Evolutionary conservation across 371 early-diverging fungal species (phyloP).

Genomic region (Circinella umbellata): DNA sequence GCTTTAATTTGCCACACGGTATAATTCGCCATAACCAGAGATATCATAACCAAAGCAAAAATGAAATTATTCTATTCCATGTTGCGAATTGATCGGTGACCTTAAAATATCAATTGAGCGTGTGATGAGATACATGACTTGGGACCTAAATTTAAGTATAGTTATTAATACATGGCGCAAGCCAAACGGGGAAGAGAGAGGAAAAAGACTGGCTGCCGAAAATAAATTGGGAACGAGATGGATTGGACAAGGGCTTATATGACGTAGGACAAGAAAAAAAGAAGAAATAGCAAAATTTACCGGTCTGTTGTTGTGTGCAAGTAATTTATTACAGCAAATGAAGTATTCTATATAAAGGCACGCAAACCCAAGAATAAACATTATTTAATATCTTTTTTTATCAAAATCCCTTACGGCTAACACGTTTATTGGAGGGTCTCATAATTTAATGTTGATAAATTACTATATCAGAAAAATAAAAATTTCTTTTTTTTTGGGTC

Average conservation of each 20-base stretch:
- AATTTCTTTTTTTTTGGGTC: neutral
- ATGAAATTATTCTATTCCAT: neutral
- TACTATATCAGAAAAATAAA: neutral
- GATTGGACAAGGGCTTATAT: conserved; percentile 7
- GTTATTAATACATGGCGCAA: neutral
- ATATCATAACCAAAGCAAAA: neutral
- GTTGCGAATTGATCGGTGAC: neutral
- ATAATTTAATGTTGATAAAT: neutral
- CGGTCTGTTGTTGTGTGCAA: neutral
- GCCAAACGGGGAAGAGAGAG: neutral
- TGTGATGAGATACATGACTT: neutral
- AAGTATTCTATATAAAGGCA: too few species aligned
- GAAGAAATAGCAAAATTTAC: neutral
- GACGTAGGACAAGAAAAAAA: conserved; percentile 7
- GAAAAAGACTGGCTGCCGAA: neutral
- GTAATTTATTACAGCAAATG: neutral
- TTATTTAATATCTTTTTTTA: too few species aligned
- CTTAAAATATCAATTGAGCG: conserved; percentile 1
- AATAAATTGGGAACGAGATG: neutral
- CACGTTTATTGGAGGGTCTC: too few species aligned
- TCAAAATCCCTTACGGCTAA: too few species aligned
- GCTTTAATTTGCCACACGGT: neutral
- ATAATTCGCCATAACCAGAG: neutral
- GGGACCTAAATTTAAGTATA: neutral
- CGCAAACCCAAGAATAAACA: too few species aligned